phyloP scores from a whole-genome alignment of 495 filamentous ascomycete species.

The Neurospora pannonica region DNA sequence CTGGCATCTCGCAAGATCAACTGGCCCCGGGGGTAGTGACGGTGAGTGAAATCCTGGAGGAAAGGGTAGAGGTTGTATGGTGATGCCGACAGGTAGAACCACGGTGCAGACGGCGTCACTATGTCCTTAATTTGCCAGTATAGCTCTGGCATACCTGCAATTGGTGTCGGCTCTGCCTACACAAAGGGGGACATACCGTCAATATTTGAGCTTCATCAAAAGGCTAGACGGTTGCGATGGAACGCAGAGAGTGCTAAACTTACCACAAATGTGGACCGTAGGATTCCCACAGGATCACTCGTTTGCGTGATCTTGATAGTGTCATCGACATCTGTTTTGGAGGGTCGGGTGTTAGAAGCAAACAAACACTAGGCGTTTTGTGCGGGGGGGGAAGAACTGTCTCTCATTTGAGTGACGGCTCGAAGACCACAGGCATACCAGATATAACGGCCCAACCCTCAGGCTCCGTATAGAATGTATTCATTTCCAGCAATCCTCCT shows the following conservation, averaged over 20 bases:
- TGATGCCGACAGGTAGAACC: conserved; percentile 90
- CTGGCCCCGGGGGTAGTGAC: conserved; percentile 66
- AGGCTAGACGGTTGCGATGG: neutral
- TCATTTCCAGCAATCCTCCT: conserved; percentile 43
- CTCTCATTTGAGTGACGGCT: neutral
- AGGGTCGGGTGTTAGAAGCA: neutral
- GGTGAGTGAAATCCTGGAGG: conserved; percentile 60
- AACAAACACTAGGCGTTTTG: neutral
- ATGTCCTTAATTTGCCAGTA: conserved; percentile 54
- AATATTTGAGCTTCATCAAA: neutral
- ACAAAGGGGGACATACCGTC: conserved; percentile 4
- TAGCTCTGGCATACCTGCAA: conserved; percentile 74
- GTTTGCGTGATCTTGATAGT: conserved; percentile 91
- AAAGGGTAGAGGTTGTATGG: conserved; percentile 93
- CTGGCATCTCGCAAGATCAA: conserved; percentile 75
- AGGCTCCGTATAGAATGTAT: conserved; percentile 62
- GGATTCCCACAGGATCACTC: conserved; percentile 63
- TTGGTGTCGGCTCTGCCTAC: conserved; percentile 45
- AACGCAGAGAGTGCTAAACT: neutral
- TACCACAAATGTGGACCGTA: conserved; percentile 75
- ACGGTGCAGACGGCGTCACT: conserved; percentile 52
- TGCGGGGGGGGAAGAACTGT: neutral
- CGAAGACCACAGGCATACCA: conserved; percentile 28
- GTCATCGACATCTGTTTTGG: conserved; percentile 70
- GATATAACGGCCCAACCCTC: conserved; percentile 84